A percentile compares a stretch with the other conserved stretches of the same genome.
Conservation (phyloP, 2,329 filamentous ascomycete genomes). For the Claviceps sp. region DNA sequence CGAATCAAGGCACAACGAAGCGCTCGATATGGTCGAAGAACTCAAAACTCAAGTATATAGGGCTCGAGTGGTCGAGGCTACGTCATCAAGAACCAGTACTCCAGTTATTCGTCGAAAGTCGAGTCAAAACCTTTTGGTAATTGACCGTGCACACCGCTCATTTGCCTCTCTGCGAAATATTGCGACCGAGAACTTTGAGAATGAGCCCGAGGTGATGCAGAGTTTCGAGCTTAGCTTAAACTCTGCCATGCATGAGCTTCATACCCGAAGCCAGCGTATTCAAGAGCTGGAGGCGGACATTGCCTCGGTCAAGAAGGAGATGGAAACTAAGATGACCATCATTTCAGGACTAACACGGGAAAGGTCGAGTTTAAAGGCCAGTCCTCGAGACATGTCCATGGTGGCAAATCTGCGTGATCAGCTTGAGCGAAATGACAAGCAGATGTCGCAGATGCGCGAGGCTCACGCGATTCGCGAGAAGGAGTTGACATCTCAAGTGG, state of each 20-base stretch:
- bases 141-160: conserved; percentile 83
- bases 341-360: conserved; percentile 91
- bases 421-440: conserved; percentile 72
- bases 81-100: conserved; percentile 50
- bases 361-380: conserved; percentile 71
- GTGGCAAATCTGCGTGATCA: conserved; percentile 80
- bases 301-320: conserved; percentile 75
- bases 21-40: conserved; percentile 76
- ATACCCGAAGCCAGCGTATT: conserved; percentile 75
- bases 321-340: conserved; percentile 92
- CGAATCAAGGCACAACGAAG: conserved; percentile 67
- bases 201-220: conserved; percentile 71
- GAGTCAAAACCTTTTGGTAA: conserved; percentile 73
- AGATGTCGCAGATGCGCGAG: conserved; percentile 62
- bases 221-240: conserved; percentile 89
- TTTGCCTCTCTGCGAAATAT: conserved; percentile 84
- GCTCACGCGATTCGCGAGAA: conserved; percentile 61
- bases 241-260: conserved; percentile 82
- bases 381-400: conserved; percentile 82
- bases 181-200: conserved; percentile 72
- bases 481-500: conserved; percentile 59
- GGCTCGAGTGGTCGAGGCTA: conserved; percentile 47
- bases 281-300: conserved; percentile 82
- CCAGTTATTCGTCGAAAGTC: conserved; percentile 88
- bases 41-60: conserved; percentile 78